Evolutionary conservation across 2,329 filamentous ascomycete genomes (phyloP), one percentile per base, ranked within the genome.

Genomic region (Aspergillus fructus): DNA sequence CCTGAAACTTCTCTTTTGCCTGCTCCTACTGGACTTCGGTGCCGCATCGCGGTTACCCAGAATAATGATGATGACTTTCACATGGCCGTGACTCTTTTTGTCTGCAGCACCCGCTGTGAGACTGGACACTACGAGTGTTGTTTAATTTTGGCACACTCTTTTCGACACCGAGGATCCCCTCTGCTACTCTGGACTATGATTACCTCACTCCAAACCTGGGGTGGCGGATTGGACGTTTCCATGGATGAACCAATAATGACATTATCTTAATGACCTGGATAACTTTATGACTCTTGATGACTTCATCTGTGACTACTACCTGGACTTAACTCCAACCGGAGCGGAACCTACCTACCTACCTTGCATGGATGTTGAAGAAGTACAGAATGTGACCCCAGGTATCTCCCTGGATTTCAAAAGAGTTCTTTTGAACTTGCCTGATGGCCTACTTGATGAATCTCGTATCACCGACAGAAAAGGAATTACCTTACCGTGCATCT

Each of bases 61-160:
- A 58, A 66, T 66, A 59, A 59, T 64, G 48, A 62, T 66, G 57
- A 66, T 37, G 34, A 37, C 34, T 9, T 21, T 7, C 40, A 41
- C 15, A 49, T 50, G 46, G 42, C 47, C 49, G 4, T 49, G 42
- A 50, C 37, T 46, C 50, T 27, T 53, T 34, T 11, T 33, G 55
- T 65, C 64, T 61, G 59, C 63, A 67, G 68, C 71, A 62, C 49
- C 71, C 70, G 71, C 72, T 70, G 68, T 63, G 62, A 63, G 61
- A 68, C 59, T 68, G 66, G 68, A 68, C 69, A 71, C 68, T 68
- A 59, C 66, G 67, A 74, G 69, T 74, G 73, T 62, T 73, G 70
- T 68, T 72, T 76, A 70, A 75, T 75, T 71, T 65, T 51, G 69
- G 69, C 72, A 73, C 68, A 66, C 70, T 61, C 56, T 46, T 49